phyloP scores from a whole-genome alignment of 768 basidiomycete genomes.

The Hemileccinum rubropunctum region DNA sequence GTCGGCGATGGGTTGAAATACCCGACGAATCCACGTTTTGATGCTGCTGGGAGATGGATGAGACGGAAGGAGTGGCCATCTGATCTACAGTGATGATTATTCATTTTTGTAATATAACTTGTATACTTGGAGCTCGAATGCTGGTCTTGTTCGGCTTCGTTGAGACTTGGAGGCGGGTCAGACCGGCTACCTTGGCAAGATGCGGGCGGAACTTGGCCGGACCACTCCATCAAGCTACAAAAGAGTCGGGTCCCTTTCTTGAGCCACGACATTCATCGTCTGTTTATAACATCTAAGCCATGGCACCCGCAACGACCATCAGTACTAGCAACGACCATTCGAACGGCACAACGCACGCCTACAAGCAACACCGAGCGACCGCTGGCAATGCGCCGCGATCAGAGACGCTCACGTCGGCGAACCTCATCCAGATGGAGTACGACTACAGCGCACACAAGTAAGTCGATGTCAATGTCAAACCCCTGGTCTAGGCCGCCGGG shows the following conservation, averaged over 20 bases:
- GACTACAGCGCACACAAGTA: constrained; percentile 88
- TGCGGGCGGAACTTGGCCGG: constrained; percentile 21
- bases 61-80: constrained; percentile 69
- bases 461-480: too few relatives aligned
- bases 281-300: constrained; percentile 10
- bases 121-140: too few relatives aligned
- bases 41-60: constrained; percentile 62
- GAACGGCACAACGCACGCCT: neutral
- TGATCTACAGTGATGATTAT: constrained; percentile 48
- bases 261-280: too few relatives aligned
- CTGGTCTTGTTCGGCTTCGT: too few relatives aligned
- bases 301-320: constrained; percentile 24
- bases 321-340: constrained; percentile 10
- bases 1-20: constrained; percentile 61
- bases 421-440: constrained; percentile 79
- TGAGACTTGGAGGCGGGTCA: too few relatives aligned
- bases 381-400: too few relatives aligned
- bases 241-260: neutral
- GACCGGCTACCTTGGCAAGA: neutral
- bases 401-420: constrained; percentile 50
- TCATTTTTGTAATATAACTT: too few relatives aligned
- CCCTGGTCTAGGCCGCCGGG: neutral
- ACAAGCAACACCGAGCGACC: constrained; percentile 16
- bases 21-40: constrained; percentile 72
- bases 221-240: neutral